These are phyloP conservation scores for Colletotrichum limetticola DNA, from an alignment of 2,329 filamentous ascomycete species.

Conservation along the genomic window DNA sequence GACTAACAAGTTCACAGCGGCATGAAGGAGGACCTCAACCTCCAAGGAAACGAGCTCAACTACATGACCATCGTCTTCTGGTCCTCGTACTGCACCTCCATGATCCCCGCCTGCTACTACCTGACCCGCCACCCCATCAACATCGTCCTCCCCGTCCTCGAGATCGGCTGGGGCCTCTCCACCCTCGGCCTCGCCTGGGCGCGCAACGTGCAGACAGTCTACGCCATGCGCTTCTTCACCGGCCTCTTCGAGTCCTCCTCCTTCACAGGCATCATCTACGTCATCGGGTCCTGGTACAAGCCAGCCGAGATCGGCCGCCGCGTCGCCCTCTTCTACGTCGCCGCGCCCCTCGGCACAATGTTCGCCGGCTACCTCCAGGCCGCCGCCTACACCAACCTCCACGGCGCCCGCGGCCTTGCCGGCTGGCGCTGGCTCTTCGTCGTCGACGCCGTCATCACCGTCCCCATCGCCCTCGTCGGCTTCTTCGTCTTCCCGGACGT, in stretches of 20 bases:
- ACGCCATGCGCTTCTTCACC: constrained; percentile 55
- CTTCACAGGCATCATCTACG: constrained; percentile 41
- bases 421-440: constrained; percentile 68
- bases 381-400: constrained; percentile 64
- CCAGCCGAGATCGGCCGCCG: constrained; percentile 57
- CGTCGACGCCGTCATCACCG: constrained; percentile 67
- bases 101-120: constrained; percentile 53
- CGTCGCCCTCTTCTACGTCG: constrained; percentile 58
- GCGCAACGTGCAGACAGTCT: constrained; percentile 47
- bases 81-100: constrained; percentile 52
- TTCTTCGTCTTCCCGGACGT: constrained; percentile 47
- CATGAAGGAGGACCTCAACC: constrained; percentile 48
- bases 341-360: constrained; percentile 63
- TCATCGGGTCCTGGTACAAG: constrained; percentile 57
- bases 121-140: constrained; percentile 50
- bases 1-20: constrained; percentile 42
- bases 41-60: constrained; percentile 48
- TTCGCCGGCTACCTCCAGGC: constrained; percentile 67
- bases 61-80: constrained; percentile 45
- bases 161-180: constrained; percentile 45
- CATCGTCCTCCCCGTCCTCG: constrained; percentile 42
- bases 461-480: constrained; percentile 62
- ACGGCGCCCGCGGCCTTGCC: constrained; percentile 58
- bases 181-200: constrained; percentile 45
- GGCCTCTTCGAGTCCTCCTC: constrained; percentile 52